Evolutionary conservation across 2,329 filamentous ascomycete species (phyloP), one percentile per base, ranked within the genome.

Genomic region (Cryphonectria radicalis): DNA sequence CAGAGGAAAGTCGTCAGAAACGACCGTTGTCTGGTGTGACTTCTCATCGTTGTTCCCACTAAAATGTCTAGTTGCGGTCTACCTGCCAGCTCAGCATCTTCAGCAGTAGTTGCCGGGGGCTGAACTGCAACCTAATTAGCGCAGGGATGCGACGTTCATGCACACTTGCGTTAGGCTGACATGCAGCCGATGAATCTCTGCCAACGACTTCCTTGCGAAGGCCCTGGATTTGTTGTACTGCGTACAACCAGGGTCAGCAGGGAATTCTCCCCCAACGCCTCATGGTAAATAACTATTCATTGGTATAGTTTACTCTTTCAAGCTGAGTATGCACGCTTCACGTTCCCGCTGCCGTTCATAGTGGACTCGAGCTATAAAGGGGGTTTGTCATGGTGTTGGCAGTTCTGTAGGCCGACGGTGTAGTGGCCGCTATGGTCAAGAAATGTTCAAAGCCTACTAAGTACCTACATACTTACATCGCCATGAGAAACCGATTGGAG

Each of bases 81-180:
- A 59, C 55, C 25, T 59, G 59, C 59, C 59, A 62, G 59, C 59
- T 40, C 59, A 62, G 59, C 59, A 40, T 32, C 28, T 32, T 57
- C 46, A 50, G 46, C 46, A 28, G 53, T 17, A 28, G n/a, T 17
- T 28, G n/a, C 22, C n/a, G 25, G 57, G 25, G 25, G 25, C 32
- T 62, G 35, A 60, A 22, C 59, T 62, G 59, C 59, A 62, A 62
- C 59, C 22, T 62, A 62, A 62, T 40, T 62, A 40, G 35, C 32
- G 59, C 35, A 62, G 59, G 59, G 59, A 40, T 62, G 55, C 25
- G 35, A 40, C 59, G 7, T 40, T 60, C 25, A 62, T 62, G 59
- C 59, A 62, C 32, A 62, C 59, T 35, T 62, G 35, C 59, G 53
- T 59, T 59, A 59, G 55, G 55, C 55, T 19, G 17, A 59, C 25